Evolutionary conservation across 495 filamentous ascomycete species (phyloP), one percentile per base, ranked within the genome.

Genomic region (Hyaloscypha variabilis): DNA sequence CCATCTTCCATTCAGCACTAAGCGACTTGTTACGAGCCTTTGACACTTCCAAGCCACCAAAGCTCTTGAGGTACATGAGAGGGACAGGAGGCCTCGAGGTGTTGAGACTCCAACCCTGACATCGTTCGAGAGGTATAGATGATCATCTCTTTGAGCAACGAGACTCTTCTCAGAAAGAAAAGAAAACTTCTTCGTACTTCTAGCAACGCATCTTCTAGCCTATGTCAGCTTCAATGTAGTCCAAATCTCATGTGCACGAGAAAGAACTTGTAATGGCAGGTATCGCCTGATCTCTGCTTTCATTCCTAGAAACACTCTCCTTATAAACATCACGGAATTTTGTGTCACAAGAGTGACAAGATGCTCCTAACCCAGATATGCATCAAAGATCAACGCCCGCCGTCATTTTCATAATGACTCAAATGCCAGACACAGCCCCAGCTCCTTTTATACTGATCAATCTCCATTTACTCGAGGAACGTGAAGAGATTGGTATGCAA

Each of bases 401-500:
- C 39, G 0, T 19, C 19, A 46, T 17, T 46, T 46, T 46, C 39
- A 46, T 46, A 17, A 46, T 46, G 10, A 34, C 39, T 17, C 10
- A 17, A 46, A 46, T 34, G 31, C 31, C 6, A 34, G 13, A 34
- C 8, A 46, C 6, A 4, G 2, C 4, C 39, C 19, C 17, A 17
- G 4, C 1, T 17, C 39, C 19, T 10, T 46, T 34, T 13, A 8
- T 6, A 34, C 31, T 46, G 39, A 4, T n/a, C n/a, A n/a, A n/a
- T n/a, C 17, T 46, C 19, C 17, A 8, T 58, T 39, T 72, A 82
- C 30, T 85, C 83, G 21, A 85, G 79, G 61, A 85, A 86, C 3
- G 83, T 86, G 67, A 99, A 97, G 58, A 99, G 85, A 78, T 88
- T 91, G 21, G 94, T 97, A 74, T 99, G 95, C 58, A 99, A 85